These are phyloP conservation scores for Amaranthus palmeri DNA, from an alignment of 148 eudicot genomes.

Conservation along the genomic window DNA sequence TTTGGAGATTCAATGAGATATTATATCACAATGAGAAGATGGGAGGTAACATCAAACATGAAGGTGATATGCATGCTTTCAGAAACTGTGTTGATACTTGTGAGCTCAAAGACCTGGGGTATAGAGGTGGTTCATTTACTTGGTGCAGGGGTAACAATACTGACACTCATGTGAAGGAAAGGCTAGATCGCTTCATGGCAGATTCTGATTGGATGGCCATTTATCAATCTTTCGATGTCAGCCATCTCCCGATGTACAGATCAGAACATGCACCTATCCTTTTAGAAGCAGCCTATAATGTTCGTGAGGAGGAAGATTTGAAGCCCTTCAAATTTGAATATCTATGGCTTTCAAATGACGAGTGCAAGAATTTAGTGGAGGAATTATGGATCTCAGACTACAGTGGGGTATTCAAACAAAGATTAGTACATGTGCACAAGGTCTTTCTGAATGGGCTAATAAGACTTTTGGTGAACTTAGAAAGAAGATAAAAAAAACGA, in stretches of 20 bases:
- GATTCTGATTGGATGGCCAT: neutral
- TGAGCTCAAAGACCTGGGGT: too few species aligned
- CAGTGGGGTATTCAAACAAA: too few species aligned
- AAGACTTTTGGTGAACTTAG: neutral
- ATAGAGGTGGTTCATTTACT: neutral
- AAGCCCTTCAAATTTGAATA: neutral
- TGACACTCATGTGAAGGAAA: too few species aligned
- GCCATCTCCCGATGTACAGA: neutral
- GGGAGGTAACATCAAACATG: too few species aligned
- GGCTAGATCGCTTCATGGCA: neutral
- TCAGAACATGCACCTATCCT: neutral
- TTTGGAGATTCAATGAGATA: too few species aligned
- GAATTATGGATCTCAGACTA: neutral
- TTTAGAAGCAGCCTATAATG: accelerated
- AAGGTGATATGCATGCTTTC: neutral
- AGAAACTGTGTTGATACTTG: too few species aligned
- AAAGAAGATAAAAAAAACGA: neutral
- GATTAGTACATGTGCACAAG: too few species aligned
- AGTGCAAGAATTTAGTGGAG: neutral
- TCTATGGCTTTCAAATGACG: neutral
- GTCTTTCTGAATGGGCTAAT: neutral
- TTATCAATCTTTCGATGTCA: neutral
- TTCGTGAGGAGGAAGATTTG: too few species aligned
- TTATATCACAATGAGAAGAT: too few species aligned
- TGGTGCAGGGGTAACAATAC: neutral